phyloP scores from a whole-genome alignment of 2,329 filamentous ascomycete genomes.

The Paecilomyces formosus region DNA sequence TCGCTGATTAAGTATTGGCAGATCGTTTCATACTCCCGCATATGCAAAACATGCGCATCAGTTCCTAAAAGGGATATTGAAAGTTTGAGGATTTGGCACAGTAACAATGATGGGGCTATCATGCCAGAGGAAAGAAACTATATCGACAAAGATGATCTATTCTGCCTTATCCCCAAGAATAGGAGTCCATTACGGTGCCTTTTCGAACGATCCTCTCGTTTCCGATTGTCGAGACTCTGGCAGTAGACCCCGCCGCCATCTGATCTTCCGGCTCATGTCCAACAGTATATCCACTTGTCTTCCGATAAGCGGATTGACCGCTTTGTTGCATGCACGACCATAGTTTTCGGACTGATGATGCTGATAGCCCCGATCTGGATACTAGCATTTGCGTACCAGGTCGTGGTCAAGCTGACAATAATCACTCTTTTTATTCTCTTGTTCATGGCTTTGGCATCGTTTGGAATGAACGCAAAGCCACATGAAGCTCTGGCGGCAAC shows the following conservation, averaged over 20 bases:
- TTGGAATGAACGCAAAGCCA: neutral
- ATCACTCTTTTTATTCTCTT: constrained; percentile 24
- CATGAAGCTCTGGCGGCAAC: constrained; percentile 2
- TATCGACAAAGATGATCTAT: constrained; percentile 12
- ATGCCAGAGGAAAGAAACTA: neutral
- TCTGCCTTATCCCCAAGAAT: constrained; percentile 10
- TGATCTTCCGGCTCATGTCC: neutral
- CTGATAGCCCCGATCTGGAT: constrained; percentile 28
- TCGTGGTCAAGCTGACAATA: constrained; percentile 16
- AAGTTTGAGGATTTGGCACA: constrained; percentile 6
- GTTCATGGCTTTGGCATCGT: constrained; percentile 1
- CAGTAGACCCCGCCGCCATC: neutral
- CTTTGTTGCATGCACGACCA: constrained; percentile 15
- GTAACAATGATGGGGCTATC: constrained; percentile 1
- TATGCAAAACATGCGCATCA: neutral
- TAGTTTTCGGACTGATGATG: constrained; percentile 18
- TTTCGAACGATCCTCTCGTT: constrained; percentile 8
- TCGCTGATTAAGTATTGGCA: neutral
- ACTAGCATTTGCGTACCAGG: constrained; percentile 11
- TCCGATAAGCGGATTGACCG: constrained; percentile 13
- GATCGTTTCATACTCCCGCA: neutral
- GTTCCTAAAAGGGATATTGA: constrained; percentile 14
- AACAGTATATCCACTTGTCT: neutral
- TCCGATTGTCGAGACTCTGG: constrained; percentile 6
- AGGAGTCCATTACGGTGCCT: constrained; percentile 10